Base-by-base conservation (phyloP, 345 rosid genomes). In the Aurinia saxatilis region DNA sequence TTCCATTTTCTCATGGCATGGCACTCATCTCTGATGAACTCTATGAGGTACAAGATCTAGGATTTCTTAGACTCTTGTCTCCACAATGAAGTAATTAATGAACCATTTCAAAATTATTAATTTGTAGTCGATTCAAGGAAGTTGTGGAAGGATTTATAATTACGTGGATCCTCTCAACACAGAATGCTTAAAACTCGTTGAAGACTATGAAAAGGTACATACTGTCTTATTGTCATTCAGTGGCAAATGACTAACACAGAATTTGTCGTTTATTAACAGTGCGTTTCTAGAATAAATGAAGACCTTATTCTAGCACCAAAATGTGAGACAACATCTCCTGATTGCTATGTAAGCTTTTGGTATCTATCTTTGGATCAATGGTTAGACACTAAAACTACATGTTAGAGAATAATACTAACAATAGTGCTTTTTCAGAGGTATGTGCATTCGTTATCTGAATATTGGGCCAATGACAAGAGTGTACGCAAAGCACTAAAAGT, bases 1-100 rank as follows among this genome's bases (percentile, higher is more conserved):
- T 84, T 59, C 84, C 76, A 51, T 87, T 56, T 77, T 80, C 80
- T 51, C 77, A 80, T 67, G 86, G n/a, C n/a, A n/a, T n/a, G n/a
- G n/a, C n/a, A n/a, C n/a, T n/a, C n/a, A n/a, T n/a, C n/a, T n/a
- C n/a, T 90, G 35, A 87, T 51, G 87, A 88, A 67, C 88, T 78
- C 49, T 79, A 74, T 41, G 76, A 80, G 84, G 96, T 80, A 17
- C 48, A 45, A 5, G 31, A 31, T 16, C 13, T 73, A 19, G 12
- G 34, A 15, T 8, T 31, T 10, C 17, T 37, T 47, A 4, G 29
- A 12, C 14, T 25, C 16, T 10, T 47, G 7, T 35, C 31, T 21
- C 38, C 39, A 41, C 5, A 21, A 40, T 5, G 48, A 60, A 41
- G 53, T 10, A 19, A 6, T 9, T 41, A 17, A 19, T 12, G 21